Percentiles rank a stretch among this genome's conserved stretches.
phyloP scores from a whole-genome alignment of 306 rosid species.

The Dalbergia oliveri region DNA sequence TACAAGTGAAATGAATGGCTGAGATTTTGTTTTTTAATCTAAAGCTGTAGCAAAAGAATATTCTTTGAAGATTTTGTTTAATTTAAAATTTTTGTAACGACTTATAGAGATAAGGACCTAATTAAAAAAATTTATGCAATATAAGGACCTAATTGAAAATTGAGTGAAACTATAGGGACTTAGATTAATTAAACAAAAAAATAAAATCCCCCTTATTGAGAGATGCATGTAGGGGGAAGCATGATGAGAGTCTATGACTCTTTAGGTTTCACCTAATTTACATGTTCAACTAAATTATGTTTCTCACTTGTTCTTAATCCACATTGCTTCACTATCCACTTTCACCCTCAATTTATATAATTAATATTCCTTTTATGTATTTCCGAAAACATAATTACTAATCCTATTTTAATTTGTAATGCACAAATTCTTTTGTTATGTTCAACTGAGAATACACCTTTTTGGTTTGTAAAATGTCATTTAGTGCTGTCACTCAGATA shows the following conservation, averaged over 20 bases:
- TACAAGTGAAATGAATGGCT: too few relatives aligned
- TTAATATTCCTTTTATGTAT: neutral
- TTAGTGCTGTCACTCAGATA: neutral
- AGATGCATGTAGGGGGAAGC: constrained; percentile 2
- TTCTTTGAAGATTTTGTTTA: too few relatives aligned
- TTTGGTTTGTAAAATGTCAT: constrained; percentile 14
- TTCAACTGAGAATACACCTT: neutral
- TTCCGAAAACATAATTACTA: neutral
- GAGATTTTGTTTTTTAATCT: too few relatives aligned
- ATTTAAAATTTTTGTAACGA: too few relatives aligned
- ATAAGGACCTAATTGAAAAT: too few relatives aligned
- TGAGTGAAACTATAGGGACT: too few relatives aligned
- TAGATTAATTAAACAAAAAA: too few relatives aligned
- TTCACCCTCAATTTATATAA: neutral
- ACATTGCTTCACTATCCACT: neutral
- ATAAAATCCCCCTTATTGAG: neutral
- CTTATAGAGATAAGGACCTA: too few relatives aligned
- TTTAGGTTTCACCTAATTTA: neutral
- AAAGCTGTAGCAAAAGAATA: too few relatives aligned
- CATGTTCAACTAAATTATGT: neutral
- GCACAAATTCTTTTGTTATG: too few relatives aligned
- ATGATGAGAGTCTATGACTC: neutral
- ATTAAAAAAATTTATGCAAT: too few relatives aligned
- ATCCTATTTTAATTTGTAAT: too few relatives aligned
- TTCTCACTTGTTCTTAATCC: neutral